Base-by-base conservation (phyloP, 2,329 filamentous ascomycete species). In the Aaosphaeria pasadenensis region DNA sequence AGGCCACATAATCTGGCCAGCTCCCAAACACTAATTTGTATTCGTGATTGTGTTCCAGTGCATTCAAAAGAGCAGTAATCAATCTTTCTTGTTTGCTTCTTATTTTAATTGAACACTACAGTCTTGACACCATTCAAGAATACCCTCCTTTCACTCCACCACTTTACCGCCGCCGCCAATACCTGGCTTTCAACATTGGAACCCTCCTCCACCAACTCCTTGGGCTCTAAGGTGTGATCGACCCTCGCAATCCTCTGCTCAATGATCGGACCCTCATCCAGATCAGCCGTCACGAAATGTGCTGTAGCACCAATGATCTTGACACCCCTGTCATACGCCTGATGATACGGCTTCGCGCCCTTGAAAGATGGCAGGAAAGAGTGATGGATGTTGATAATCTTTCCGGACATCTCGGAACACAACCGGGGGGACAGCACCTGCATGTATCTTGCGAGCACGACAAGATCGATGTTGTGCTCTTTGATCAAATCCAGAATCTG, bases 361-460 rank as follows among this genome's bases (percentile, higher is more conserved):
- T 94, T 94, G 82, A 94, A 94, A 7, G 81, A 86, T 0, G 89
- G 89, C 78, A 94, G 70, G 81, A 94, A 94, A 58, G 82, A 87
- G 75, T 94, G 89, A 74, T 94, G 89, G 71, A 94, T 92, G 75
- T 94, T 94, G 85, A 94, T 92, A 74, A 94, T 94, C 67, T 84
- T 85, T 49, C 89, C 89, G 44, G 84, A 87, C 88, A 94, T 91
- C 60, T 83, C 87, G 49, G 79, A 74, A 74, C 89, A 94, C 38
- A 94, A 76, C 6, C 73, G 81, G 0, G 88, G 88, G 24, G 84
- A 88, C 7, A 94, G 78, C 31, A 94, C 87, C 74, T 94, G 89
- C 89, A 94, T 94, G 74, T 94, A 94, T 50, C 89, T 84, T 5
- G 89, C 89, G 42, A 94, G 76, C 1, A 94, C 88, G 45, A 94